A percentile compares a stretch with the other conserved stretches of the same genome.
Conservation (phyloP, 768 basidiomycete genomes). For the Pleurotus ostreatus region DNA sequence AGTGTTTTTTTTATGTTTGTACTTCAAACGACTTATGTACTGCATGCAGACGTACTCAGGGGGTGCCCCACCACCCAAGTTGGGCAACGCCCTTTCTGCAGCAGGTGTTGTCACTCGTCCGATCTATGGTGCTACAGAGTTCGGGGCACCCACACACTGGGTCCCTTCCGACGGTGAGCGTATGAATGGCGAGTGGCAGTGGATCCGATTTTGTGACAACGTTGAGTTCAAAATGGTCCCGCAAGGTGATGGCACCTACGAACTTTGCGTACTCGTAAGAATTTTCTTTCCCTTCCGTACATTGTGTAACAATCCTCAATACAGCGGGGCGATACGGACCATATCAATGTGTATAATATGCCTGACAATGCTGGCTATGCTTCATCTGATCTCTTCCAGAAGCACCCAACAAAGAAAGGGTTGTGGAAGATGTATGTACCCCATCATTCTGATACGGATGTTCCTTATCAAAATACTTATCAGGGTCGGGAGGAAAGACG, state of each 20-base stretch:
- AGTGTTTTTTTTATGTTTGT: neutral
- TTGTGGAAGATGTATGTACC: conserved; percentile 38
- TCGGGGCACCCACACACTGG: conserved; percentile 18
- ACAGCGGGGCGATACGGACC: conserved; percentile 15
- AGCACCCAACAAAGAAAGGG: conserved; percentile 36
- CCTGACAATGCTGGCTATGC: conserved; percentile 34
- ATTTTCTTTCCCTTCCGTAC: neutral
- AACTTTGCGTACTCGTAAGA: conserved; percentile 25
- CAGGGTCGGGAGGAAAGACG: conserved; percentile 35
- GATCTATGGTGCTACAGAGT: conserved; percentile 37
- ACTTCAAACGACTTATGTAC: neutral
- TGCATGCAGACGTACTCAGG: conserved; percentile 27
- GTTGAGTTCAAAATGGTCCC: conserved; percentile 23
- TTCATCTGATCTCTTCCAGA: conserved; percentile 38
- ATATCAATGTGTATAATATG: conserved; percentile 24
- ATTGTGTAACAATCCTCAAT: neutral
- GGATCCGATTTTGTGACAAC: conserved; percentile 21
- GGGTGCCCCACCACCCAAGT: conserved; percentile 29
- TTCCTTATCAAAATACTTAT: neutral
- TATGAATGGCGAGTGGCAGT: conserved; percentile 23
- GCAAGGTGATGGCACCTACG: conserved; percentile 26
- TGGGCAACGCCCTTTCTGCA: conserved; percentile 29
- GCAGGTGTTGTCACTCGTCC: conserved; percentile 28
- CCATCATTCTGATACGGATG: neutral
- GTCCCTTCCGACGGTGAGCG: conserved; percentile 13